Percentiles rank a stretch among this genome's conserved stretches.
Evolutionary conservation across 495 filamentous ascomycete species (phyloP).

Genomic region (Hypoxylon intermedium): DNA sequence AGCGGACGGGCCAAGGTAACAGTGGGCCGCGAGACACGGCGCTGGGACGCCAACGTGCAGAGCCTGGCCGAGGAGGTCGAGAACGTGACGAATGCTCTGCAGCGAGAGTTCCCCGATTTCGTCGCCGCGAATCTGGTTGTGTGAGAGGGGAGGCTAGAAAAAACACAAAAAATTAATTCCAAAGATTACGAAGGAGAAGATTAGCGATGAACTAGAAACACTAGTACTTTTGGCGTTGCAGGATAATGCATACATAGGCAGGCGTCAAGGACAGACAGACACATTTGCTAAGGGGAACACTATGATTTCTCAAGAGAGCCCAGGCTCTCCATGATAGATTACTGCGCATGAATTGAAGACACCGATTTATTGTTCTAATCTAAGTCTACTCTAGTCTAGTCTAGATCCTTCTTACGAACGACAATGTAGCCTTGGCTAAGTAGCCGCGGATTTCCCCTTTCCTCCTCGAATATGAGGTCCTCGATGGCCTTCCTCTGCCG

Average conservation of each 20-base stretch:
- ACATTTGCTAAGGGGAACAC: neutral
- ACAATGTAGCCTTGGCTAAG: slow-evolving; percentile 56
- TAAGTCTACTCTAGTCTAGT: slow-evolving; percentile 36
- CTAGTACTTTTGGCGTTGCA: slow-evolving; percentile 23
- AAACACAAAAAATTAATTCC: neutral
- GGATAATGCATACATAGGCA: slow-evolving; percentile 27
- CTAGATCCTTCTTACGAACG: slow-evolving; percentile 52
- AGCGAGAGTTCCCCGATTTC: slow-evolving; percentile 71
- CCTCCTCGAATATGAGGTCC: slow-evolving; percentile 51
- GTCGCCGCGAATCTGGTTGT: slow-evolving; percentile 56
- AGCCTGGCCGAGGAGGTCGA: slow-evolving; percentile 88
- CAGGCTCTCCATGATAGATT: too few relatives aligned
- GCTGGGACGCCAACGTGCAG: slow-evolving; percentile 90
- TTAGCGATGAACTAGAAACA: slow-evolving; percentile 13
- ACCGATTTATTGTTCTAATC: slow-evolving; percentile 2
- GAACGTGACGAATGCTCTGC: slow-evolving; percentile 76
- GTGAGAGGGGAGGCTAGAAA: slow-evolving; percentile 13
- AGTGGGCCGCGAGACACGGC: slow-evolving; percentile 72
- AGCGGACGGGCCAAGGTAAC: slow-evolving; percentile 64
- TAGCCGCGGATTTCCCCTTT: slow-evolving; percentile 46
- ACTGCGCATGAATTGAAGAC: slow-evolving; percentile 1
- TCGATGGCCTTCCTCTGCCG: slow-evolving; percentile 47
- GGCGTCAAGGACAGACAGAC: slow-evolving; percentile 27
- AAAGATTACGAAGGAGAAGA: neutral
- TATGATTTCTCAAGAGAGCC: neutral